Base-by-base conservation (phyloP, 768 basidiomycete species). In the Favolaschia claudopus region DNA sequence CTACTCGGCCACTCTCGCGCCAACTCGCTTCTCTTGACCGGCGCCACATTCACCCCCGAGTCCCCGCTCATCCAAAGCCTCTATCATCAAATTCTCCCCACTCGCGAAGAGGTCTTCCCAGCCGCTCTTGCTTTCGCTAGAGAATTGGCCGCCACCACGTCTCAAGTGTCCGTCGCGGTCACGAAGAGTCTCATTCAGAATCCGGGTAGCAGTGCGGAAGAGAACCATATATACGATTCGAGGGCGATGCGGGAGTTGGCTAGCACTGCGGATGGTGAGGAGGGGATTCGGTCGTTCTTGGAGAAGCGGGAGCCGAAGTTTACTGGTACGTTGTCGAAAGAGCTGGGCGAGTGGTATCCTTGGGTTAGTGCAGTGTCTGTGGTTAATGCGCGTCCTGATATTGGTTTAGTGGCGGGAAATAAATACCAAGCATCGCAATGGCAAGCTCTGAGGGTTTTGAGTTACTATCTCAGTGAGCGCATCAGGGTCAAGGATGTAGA, bases 211-310 rank as follows among this genome's bases (percentile, higher is more conserved):
- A 79, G 74, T 7, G 71, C 78, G 34, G 85, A 87, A 66, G 83
- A 83, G 64, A 84, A 82, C 52, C 84, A 86, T 55, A 62, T 86
- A 4, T 64, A 80, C 17, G 85, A 86, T 60, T 86, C 85, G 10
- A 70, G 79, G 15, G 79, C 76, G 6, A 79, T 86, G 22, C 71
- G 76, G 24, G 63, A 79, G 22, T 62, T 82, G 0, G 81, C 70
- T 0, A 66, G 58, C 19, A 72, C 75, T 6, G 63, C 61, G 9
- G 85, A 86, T 59, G 80, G 76, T 0, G 69, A 67, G 14, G 85
- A 86, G 57, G 85, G 85, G 4, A 76, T 76, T 7, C 62, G 58
- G 8, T 74, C 85, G 0, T 87, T 86, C 71, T 80, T 69, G 56
- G 79, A 85, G 61, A 77, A 74, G 58, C 72, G 85, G 13, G 42